Evolutionary conservation across 306 rosid genomes (phyloP), one percentile per base, ranked within the genome.

Genomic region (Prunus salicina): DNA sequence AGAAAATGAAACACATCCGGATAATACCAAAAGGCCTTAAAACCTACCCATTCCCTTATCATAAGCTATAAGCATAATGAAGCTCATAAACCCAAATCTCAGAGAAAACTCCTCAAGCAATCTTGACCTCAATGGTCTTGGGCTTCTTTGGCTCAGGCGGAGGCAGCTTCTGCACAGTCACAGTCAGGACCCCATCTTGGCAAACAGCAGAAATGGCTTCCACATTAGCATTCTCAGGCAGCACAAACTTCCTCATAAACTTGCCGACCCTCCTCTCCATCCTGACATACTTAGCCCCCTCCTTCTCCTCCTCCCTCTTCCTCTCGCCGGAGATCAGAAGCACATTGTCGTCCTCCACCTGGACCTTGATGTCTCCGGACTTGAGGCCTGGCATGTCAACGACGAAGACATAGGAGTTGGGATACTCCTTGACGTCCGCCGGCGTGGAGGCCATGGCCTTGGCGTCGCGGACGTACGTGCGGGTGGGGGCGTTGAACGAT

Each of bases 101-200:
- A 18, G 12, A 12, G 10, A 0, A 55, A 3, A 72, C 34, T 63
- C 30, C 72, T 84, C 78, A 93, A 47, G 80, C 96, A 49, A 96
- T 45, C 86, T 88, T 89, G 22, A 96, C 97, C 88, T 96, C 87
- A 7, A 92, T 81, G 5, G 89, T 84, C 88, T 87, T 94, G 8
- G 97, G 90, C 81, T 94, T 92, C 88, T 94, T 94, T 4, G 99
- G 99, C 85, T 90, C 86, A 41, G 99, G 97, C 3, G 99, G 99
- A 1, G 97, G 97, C 78, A 92, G 78, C 84, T 95, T 95, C 62
- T 88, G 51, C 6, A 95, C 90, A 1, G 92, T 86, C 2, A 95
- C 99, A 30, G 85, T 90, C 4, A 95, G 87, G 46, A 95, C 99
- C 1, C 99, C 99, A 8, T 92, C 97, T 50, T 88, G 96, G 63